Evolutionary conservation across 345 rosid genomes (phyloP), one percentile per base, ranked within the genome.

Genomic region (Carallia brachiata): DNA sequence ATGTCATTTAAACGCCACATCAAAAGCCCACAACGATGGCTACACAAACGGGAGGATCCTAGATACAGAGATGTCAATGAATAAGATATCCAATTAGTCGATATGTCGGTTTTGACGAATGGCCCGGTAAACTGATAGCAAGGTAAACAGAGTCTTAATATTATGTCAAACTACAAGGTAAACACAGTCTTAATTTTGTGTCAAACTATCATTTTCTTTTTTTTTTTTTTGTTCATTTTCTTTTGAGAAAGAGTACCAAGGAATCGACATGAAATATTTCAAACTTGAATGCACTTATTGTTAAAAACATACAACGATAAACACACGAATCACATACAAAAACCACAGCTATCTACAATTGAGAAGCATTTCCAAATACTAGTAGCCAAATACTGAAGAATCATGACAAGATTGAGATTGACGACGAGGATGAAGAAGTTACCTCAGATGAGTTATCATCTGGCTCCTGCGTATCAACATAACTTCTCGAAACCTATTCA

Each of bases 361-460:
- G 23, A 60, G 31, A n/a, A 37, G 18, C 62, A 27, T 36, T 62
- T 34, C 23, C 2, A 53, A 4, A 39, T 1, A 8, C 3, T 32
- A 10, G 5, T 5, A 44, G 36, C 28, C 27, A 19, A 70, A 5
- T 30, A 61, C 17, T 37, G n/a, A 65, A 13, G 32, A 12, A 12
- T 54, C 7, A 44, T 27, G 60, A 4, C 10, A 27, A 8, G 30
- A 7, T 4, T 48, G 32, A n/a, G 40, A 37, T 1, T 4, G 13
- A 58, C 4, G 13, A 57, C 19, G 9, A 6, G 12, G 27, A 6
- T 36, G 30, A 61, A 40, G 19, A 52, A 17, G 16, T 36, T 85
- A 93, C 98, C 91, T 93, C 93, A 27, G 78, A 61, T 12, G 88
- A 83, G 72, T 63, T 78, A 61, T 87, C 89, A 67, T 77, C 88